Percentiles rank a stretch among this genome's conserved stretches.
phyloP scores from a whole-genome alignment of 129 eudicot species.

The Oenanthe sinensis region DNA sequence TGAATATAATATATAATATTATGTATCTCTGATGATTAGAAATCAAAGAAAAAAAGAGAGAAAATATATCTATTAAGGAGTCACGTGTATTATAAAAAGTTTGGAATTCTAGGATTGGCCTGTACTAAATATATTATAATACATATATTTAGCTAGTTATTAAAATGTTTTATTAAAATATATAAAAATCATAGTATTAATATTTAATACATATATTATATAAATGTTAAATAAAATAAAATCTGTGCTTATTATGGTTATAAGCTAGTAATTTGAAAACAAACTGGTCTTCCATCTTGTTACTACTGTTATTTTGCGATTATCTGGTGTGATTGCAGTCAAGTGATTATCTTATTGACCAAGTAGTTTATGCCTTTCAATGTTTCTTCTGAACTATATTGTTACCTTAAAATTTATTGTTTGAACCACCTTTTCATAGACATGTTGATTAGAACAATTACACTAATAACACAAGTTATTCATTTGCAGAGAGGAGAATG shows the following conservation, averaged over 20 bases:
- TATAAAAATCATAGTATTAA: background rate
- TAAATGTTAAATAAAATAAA: background rate
- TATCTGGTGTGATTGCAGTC: background rate
- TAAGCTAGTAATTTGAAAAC: no score
- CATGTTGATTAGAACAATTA: background rate
- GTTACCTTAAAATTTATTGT: background rate
- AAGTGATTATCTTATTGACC: background rate
- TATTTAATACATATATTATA: background rate
- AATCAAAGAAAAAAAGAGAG: background rate
- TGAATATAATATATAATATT: background rate
- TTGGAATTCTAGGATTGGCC: background rate
- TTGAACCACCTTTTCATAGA: background rate
- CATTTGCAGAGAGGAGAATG: conserved; percentile 64
- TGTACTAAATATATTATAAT: background rate
- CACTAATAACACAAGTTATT: background rate
- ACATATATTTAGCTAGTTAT: no score
- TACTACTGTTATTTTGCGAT: no score
- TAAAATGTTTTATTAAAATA: no score
- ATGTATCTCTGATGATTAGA: background rate
- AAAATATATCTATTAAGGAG: background rate
- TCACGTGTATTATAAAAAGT: background rate
- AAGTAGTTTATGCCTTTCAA: background rate
- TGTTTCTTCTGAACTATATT: background rate
- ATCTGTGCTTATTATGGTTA: background rate
- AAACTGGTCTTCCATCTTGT: background rate